Conservation (phyloP, 2,329 filamentous ascomycete species). For the Ophiognomonia clavigignenti-juglandacearum region DNA sequence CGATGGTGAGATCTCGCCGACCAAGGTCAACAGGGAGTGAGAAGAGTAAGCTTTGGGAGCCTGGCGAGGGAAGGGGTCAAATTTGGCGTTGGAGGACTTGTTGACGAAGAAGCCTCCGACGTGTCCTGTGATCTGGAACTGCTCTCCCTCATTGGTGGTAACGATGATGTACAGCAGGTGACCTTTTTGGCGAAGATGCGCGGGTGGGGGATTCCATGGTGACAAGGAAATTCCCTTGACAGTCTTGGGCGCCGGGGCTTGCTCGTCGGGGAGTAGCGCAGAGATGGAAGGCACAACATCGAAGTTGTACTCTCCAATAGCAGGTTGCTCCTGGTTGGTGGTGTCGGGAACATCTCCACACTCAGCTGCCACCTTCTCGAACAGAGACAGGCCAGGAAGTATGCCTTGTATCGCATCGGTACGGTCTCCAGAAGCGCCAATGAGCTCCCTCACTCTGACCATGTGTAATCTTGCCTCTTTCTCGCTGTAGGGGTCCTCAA, state of each 20-base stretch:
- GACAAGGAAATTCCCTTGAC: constrained; percentile 86
- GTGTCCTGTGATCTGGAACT: constrained; percentile 88
- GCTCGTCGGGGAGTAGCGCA: constrained; percentile 63
- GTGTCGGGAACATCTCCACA: constrained; percentile 36
- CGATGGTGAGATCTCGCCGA: constrained; percentile 75
- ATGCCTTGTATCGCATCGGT: constrained; percentile 85
- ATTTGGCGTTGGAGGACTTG: constrained; percentile 91
- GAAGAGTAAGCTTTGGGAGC: constrained; percentile 73
- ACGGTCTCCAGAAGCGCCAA: constrained; percentile 85
- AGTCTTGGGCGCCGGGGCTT: constrained; percentile 75
- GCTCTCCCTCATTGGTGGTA: constrained; percentile 90
- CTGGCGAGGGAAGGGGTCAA: constrained; percentile 79
- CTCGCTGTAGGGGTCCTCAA: constrained; percentile 96
- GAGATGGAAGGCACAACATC: constrained; percentile 61
- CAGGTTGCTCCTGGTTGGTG: constrained; percentile 34
- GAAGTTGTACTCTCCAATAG: constrained; percentile 72
- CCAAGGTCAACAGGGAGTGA: constrained; percentile 80
- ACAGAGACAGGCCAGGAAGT: constrained; percentile 77
- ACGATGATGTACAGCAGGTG: constrained; percentile 87
- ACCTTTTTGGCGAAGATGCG: constrained; percentile 83
- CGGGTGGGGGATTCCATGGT: constrained; percentile 93
- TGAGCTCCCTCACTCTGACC: constrained; percentile 83
- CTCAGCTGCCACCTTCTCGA: constrained; percentile 65
- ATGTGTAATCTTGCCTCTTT: constrained; percentile 96
- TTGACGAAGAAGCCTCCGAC: constrained; percentile 96